Evolutionary conservation across 2,329 filamentous ascomycete species (phyloP).

Genomic region (Penicillium palitans): DNA sequence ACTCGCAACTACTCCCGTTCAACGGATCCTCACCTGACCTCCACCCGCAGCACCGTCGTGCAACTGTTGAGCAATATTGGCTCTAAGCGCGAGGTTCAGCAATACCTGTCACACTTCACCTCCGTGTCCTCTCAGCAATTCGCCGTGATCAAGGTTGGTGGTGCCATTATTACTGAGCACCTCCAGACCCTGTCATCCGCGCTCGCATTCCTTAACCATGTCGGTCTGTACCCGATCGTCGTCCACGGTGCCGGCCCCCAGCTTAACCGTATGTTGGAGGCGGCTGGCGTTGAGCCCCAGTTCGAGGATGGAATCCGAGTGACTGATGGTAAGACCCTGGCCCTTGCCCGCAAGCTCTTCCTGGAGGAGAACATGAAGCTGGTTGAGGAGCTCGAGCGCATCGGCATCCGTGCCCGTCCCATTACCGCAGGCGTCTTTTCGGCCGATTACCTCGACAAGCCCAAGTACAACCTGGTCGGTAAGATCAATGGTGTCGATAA

Average conservation of each 20-base stretch:
- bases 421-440: slow-evolving; percentile 87
- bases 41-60: slow-evolving; percentile 77
- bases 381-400: slow-evolving; percentile 82
- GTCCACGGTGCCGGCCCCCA: slow-evolving; percentile 95
- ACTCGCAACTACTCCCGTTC: slow-evolving; percentile 48
- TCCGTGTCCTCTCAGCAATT: slow-evolving; percentile 96
- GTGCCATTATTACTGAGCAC: slow-evolving; percentile 92
- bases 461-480: slow-evolving; percentile 93
- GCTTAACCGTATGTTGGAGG: slow-evolving; percentile 86
- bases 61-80: slow-evolving; percentile 93
- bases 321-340: slow-evolving; percentile 92
- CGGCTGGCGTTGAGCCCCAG: slow-evolving; percentile 88
- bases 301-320: slow-evolving; percentile 96
- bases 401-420: slow-evolving; percentile 84
- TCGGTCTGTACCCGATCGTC: slow-evolving; percentile 91
- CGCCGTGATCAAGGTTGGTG: slow-evolving; percentile 96
- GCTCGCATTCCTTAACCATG: slow-evolving; percentile 88
- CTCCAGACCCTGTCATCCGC: slow-evolving; percentile 87
- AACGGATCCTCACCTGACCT: slow-evolving; percentile 53
- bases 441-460: slow-evolving; percentile 92
- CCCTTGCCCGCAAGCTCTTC: slow-evolving; percentile 87
- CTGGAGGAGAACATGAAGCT: slow-evolving; percentile 93
- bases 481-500: slow-evolving; percentile 94
- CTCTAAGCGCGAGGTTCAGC: slow-evolving; percentile 92
- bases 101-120: slow-evolving; percentile 96